A percentile compares a stretch with the other conserved stretches of the same genome.
Evolutionary conservation across 257 asterid genomes (phyloP).

Genomic region (Gentiana straminea): DNA sequence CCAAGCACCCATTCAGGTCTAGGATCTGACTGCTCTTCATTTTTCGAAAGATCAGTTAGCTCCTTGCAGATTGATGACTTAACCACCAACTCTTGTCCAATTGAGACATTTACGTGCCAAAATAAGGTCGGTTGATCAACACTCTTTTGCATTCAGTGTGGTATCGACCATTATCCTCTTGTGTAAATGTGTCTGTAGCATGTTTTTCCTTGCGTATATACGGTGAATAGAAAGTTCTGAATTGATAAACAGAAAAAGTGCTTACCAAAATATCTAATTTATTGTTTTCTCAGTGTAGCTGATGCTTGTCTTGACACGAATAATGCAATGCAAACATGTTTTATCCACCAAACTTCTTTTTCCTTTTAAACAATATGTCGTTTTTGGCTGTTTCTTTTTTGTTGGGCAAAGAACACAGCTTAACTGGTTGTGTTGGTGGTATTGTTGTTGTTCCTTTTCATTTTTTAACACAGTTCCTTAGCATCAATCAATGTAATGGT

Average conservation of each 20-base stretch:
- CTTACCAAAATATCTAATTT: too few species aligned
- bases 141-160: conserved; percentile 21
- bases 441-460: too few species aligned
- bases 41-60: conserved; percentile 39
- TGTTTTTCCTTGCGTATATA: background rate
- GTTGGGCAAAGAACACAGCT: background rate
- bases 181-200: background rate
- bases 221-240: background rate
- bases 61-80: conserved; percentile 56
- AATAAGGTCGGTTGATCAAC: conserved; percentile 13
- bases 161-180: conserved; percentile 2
- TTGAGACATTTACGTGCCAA: conserved; percentile 22
- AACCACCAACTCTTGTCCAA: conserved; percentile 18
- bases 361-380: too few species aligned
- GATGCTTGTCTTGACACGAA: too few species aligned
- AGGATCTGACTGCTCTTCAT: conserved; percentile 29
- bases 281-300: too few species aligned
- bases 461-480: too few species aligned
- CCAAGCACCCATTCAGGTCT: conserved; percentile 17
- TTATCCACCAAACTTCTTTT: too few species aligned
- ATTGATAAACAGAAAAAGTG: background rate
- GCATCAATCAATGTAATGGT: too few species aligned
- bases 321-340: too few species aligned
- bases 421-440: too few species aligned
- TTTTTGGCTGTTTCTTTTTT: background rate